Conservation (phyloP, 352 stramenopile genomes). For the Lagenidium giganteum region DNA sequence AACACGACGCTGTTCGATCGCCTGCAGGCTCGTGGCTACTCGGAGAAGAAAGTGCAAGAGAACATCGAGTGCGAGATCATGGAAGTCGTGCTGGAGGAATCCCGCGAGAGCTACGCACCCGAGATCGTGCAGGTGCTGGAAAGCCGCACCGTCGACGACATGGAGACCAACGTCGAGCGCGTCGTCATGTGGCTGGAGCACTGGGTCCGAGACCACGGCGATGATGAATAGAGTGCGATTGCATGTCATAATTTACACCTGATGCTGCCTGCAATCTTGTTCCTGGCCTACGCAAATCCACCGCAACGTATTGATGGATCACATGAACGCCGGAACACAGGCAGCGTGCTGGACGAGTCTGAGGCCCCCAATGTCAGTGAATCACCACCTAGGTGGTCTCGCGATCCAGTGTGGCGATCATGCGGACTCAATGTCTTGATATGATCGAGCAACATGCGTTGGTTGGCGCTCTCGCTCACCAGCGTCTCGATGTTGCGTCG, state of each 20-base stretch:
- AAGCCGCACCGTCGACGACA: constrained; percentile 94
- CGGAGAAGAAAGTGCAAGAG: constrained; percentile 93
- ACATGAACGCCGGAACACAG: too few relatives aligned
- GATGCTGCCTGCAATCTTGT: too few relatives aligned
- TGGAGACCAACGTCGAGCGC: constrained; percentile 93
- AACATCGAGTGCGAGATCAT: constrained; percentile 99
- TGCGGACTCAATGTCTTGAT: constrained; percentile 36
- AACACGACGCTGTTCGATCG: constrained; percentile 92
- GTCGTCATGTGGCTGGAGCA: constrained; percentile 90
- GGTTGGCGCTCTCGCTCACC: constrained; percentile 37
- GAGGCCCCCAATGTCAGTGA: too few relatives aligned
- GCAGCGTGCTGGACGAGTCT: too few relatives aligned
- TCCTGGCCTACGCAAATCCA: too few relatives aligned
- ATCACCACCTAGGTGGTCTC: too few relatives aligned
- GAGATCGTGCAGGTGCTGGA: constrained; percentile 95
- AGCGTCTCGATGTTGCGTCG: constrained; percentile 33
- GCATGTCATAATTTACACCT: too few relatives aligned
- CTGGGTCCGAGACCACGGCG: constrained; percentile 57
- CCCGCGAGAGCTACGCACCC: constrained; percentile 89
- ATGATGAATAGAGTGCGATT: too few relatives aligned
- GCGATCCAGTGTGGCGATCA: too few relatives aligned
- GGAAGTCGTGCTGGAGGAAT: constrained; percentile 96
- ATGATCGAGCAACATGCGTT: constrained; percentile 44
- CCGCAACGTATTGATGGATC: too few relatives aligned
- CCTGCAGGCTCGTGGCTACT: constrained; percentile 88